Evolutionary conservation across 495 filamentous ascomycete species (phyloP), one percentile per base, ranked within the genome.

Genomic region (Aspergillus sparsus): DNA sequence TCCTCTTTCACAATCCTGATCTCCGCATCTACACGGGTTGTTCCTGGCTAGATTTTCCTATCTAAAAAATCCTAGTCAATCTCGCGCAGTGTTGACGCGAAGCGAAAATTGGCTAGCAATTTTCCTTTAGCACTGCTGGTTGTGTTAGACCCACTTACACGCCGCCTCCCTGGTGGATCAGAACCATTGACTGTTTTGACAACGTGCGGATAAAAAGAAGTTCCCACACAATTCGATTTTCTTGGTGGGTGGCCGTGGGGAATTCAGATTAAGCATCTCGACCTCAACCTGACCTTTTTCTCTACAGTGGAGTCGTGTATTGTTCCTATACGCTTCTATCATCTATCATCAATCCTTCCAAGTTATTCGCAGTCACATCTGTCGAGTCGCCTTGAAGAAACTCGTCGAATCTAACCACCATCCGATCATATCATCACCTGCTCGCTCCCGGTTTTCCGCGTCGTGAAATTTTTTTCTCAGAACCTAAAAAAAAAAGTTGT

Each of bases 171-270:
- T 74, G 71, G 73, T 76, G 75, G 73, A 76, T 74, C 73, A 76
- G 67, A 73, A 74, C 69, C 71, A 73, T 72, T 68, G 66, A 71
- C 69, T 69, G 62, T 74, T 70, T 66, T 63, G 70, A 76, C 73
- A 76, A 76, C 73, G 73, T 77, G 76, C 75, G 74, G 76, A 75
- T 76, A 75, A 74, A 71, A 71, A 72, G 63, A 70, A 71, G 69
- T 74, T 77, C 71, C 71, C 73, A 75, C 73, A 72, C 68, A 71
- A 61, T 62, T 67, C 66, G 70, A 67, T 66, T 68, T 69, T 66
- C 65, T 67, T 74, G 74, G 75, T 79, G 76, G 73, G 72, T 74
- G 69, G 70, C 71, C 71, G 74, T 79, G 75, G 75, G 70, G 73
- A 78, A 69, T 70, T 75, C 65, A 70, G 72, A 75, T 78, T 77